These are phyloP conservation scores for Lithohypha guttulata DNA, from an alignment of 2,329 filamentous ascomycete species.

Conservation along the genomic window DNA sequence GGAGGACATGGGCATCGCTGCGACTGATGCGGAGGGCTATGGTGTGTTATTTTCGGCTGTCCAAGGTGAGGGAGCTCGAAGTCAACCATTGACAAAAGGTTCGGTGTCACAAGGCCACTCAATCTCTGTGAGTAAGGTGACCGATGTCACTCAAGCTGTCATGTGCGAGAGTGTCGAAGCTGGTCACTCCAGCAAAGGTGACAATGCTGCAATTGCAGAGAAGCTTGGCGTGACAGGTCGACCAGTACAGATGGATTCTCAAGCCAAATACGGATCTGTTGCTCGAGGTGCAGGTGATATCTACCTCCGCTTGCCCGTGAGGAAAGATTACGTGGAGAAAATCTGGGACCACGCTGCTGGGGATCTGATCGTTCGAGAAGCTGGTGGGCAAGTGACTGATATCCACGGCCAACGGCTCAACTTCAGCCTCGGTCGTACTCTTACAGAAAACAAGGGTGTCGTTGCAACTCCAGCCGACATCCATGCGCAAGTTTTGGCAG, in stretches of 20 bases:
- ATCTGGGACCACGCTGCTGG: constrained; percentile 99
- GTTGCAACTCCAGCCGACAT: constrained; percentile 72
- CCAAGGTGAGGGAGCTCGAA: constrained; percentile 66
- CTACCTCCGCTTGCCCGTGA: constrained; percentile 79
- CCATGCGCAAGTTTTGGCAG: constrained; percentile 65
- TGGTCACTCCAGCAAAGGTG: constrained; percentile 78
- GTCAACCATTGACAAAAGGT: constrained; percentile 55
- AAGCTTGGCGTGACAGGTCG: constrained; percentile 77
- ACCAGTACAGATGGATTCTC: constrained; percentile 93
- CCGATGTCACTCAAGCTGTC: constrained; percentile 65
- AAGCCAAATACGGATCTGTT: constrained; percentile 95
- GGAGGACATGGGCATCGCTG: constrained; percentile 61
- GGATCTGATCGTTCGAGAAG: constrained; percentile 86
- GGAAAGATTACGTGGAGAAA: constrained; percentile 89
- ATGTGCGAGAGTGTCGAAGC: constrained; percentile 97
- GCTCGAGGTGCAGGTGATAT: constrained; percentile 89
- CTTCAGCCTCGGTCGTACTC: constrained; percentile 74
- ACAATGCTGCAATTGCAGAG: constrained; percentile 73
- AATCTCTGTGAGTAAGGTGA: constrained; percentile 70
- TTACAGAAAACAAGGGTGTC: constrained; percentile 85
- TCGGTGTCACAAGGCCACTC: constrained; percentile 39
- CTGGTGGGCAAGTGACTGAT: constrained; percentile 85
- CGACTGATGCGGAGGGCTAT: constrained; percentile 61
- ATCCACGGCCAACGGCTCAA: constrained; percentile 74
- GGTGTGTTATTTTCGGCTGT: constrained; percentile 86